These are phyloP conservation scores for Pyrenochaeta sp. DNA, from an alignment of 2,329 filamentous ascomycete species.

Conservation along the genomic window DNA sequence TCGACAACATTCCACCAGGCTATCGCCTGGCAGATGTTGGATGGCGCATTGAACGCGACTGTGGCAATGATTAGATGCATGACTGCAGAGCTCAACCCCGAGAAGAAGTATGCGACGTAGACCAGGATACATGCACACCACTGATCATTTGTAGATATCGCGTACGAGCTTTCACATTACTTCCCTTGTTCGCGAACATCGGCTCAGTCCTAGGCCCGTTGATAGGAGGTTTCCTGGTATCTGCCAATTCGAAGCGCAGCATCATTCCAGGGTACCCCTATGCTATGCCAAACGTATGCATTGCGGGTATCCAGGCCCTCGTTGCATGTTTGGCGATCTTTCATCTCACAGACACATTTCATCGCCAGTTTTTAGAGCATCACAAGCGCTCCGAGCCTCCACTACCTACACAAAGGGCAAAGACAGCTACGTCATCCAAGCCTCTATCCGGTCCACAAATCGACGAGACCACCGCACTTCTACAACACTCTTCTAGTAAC, in stretches of 20 bases:
- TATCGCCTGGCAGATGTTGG: conserved; percentile 69
- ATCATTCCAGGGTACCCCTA: conserved; percentile 62
- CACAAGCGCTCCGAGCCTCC: background rate
- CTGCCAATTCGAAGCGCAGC: conserved; percentile 32
- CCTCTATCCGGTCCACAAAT: background rate
- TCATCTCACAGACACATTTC: conserved; percentile 66
- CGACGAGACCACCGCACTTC: background rate
- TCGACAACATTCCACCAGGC: conserved; percentile 66
- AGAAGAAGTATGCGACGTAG: conserved; percentile 67
- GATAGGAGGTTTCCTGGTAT: conserved; percentile 67
- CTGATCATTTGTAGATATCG: conserved; percentile 60
- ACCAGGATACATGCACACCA: conserved; percentile 17
- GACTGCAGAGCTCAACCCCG: conserved; percentile 72
- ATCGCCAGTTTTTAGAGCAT: conserved; percentile 14
- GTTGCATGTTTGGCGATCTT: conserved; percentile 58
- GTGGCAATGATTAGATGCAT: conserved; percentile 75
- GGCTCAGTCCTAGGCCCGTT: conserved; percentile 60
- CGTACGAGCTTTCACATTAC: conserved; percentile 68
- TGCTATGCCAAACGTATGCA: conserved; percentile 71
- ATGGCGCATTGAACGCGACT: conserved; percentile 73
- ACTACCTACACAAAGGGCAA: background rate
- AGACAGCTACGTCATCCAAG: background rate
- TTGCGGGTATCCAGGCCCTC: conserved; percentile 64
- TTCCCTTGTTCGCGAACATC: conserved; percentile 68
- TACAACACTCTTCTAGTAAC: too few relatives aligned